phyloP scores from a whole-genome alignment of 345 rosid species.

The Brassica cretica region DNA sequence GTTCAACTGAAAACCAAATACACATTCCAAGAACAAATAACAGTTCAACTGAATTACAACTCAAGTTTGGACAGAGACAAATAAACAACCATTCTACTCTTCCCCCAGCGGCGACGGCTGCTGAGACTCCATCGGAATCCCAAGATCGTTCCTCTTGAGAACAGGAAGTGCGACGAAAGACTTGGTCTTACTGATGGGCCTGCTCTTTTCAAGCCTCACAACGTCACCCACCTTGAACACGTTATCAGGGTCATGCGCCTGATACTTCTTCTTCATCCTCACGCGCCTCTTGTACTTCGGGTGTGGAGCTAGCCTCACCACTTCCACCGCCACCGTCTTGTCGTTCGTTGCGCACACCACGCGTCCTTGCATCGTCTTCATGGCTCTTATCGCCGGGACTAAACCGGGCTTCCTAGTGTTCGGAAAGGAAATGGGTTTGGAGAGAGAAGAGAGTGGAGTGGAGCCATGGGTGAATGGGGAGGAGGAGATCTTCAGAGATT shows the following conservation, averaged over 20 bases:
- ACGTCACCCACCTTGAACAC: constrained; percentile 73
- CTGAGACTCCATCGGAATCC: constrained; percentile 70
- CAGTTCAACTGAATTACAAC: not conserved
- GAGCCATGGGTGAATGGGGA: not conserved
- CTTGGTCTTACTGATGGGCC: constrained; percentile 91
- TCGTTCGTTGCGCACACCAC: constrained; percentile 81
- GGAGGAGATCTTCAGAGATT: not conserved
- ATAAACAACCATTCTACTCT: constrained; percentile 11
- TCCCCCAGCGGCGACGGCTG: constrained; percentile 33
- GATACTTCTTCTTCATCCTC: constrained; percentile 88
- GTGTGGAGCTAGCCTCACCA: constrained; percentile 60
- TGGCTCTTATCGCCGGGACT: constrained; percentile 41
- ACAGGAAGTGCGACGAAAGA: constrained; percentile 62
- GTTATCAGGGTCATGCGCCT: constrained; percentile 90
- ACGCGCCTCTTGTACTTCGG: constrained; percentile 90
- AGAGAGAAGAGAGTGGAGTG: constrained; percentile 39
- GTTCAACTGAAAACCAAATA: not conserved
- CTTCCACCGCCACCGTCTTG: constrained; percentile 79
- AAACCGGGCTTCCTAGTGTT: constrained; percentile 11
- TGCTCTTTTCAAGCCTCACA: constrained; percentile 69
- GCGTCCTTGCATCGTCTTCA: constrained; percentile 72
- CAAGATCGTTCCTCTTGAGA: constrained; percentile 52
- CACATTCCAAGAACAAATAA: not conserved
- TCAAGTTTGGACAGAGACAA: not conserved
- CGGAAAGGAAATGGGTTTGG: constrained; percentile 46